phyloP scores from a whole-genome alignment of 768 basidiomycete species.

The Tylopilus plumbeoviolaceoides region DNA sequence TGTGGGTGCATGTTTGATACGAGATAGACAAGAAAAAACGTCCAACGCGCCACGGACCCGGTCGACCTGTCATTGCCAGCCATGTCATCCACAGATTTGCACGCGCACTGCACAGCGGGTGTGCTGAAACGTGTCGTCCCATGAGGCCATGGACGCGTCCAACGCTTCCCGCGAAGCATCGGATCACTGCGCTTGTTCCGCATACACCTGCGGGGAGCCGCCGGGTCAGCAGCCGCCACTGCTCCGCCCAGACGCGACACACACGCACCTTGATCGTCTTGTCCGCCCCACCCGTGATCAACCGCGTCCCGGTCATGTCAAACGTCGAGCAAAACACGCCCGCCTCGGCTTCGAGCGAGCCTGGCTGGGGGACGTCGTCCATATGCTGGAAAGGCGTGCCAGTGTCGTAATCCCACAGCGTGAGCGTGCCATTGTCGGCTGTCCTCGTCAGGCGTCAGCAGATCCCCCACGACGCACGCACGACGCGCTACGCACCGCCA shows the following conservation, averaged over 20 bases:
- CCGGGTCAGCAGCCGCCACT: background rate
- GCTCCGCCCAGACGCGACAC: background rate
- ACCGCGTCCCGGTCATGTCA: conserved; percentile 88
- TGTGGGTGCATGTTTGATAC: no score
- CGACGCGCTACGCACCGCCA: conserved; percentile 53
- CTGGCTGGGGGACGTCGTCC: conserved; percentile 93
- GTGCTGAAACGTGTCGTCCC: background rate
- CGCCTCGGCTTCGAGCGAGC: conserved; percentile 96
- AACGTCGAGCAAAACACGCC: conserved; percentile 97
- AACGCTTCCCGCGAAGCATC: background rate
- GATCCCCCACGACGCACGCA: no score
- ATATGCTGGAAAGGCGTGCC: conserved; percentile 93
- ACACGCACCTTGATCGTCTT: conserved; percentile 91
- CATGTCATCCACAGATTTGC: background rate
- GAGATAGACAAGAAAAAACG: background rate
- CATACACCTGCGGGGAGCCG: conserved; percentile 47
- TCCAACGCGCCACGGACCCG: background rate
- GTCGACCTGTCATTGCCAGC: background rate
- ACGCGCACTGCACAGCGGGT: background rate
- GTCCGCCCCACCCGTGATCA: conserved; percentile 96
- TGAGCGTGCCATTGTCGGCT: conserved; percentile 91
- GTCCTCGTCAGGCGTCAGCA: background rate
- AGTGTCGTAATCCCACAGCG: conserved; percentile 93
- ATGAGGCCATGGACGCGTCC: no score
- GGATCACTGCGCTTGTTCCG: conserved; percentile 57